Percentiles rank a stretch among this genome's conserved stretches.
These are phyloP conservation scores for Aspergillus affinis DNA, from an alignment of 495 filamentous ascomycete species.

Conservation along the genomic window DNA sequence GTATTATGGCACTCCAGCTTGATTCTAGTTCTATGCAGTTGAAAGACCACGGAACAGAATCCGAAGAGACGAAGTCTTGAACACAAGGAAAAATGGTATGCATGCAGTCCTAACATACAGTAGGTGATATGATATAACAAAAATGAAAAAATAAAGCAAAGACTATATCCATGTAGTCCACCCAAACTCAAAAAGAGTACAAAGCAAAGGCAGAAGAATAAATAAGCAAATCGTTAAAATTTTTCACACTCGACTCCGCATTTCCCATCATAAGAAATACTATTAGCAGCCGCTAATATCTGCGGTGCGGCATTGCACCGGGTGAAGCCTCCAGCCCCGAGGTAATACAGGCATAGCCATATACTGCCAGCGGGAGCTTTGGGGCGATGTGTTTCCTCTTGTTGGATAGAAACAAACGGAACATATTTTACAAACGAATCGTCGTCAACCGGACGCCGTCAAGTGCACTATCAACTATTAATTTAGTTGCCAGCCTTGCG, in stretches of 20 bases:
- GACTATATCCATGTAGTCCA: conserved; percentile 49
- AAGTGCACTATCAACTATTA: conserved; percentile 10
- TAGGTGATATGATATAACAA: conserved; percentile 27
- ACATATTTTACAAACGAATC: conserved; percentile 37
- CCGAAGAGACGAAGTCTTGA: conserved; percentile 11
- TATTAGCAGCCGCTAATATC: conserved; percentile 21
- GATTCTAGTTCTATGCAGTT: conserved; percentile 1
- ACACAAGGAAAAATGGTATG: conserved; percentile 42
- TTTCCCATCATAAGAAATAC: conserved; percentile 27
- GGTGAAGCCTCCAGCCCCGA: background rate
- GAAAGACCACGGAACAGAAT: conserved; percentile 7
- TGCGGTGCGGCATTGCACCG: conserved; percentile 10
- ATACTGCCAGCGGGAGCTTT: background rate
- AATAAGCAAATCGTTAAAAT: conserved; percentile 44
- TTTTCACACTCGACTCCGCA: conserved; percentile 43
- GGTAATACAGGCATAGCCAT: background rate
- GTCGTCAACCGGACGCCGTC: conserved; percentile 7
- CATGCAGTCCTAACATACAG: conserved; percentile 46
- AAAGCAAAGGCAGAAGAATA: conserved; percentile 30
- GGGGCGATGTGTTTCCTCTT: conserved; percentile 8
- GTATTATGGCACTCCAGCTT: background rate
- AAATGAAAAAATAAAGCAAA: conserved; percentile 38
- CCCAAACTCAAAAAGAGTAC: conserved; percentile 37
- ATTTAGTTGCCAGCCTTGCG: conserved; percentile 56
- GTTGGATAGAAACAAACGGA: conserved; percentile 23